phyloP scores from a whole-genome alignment of 441 rosid genomes.

The Isatis lusitanica region DNA sequence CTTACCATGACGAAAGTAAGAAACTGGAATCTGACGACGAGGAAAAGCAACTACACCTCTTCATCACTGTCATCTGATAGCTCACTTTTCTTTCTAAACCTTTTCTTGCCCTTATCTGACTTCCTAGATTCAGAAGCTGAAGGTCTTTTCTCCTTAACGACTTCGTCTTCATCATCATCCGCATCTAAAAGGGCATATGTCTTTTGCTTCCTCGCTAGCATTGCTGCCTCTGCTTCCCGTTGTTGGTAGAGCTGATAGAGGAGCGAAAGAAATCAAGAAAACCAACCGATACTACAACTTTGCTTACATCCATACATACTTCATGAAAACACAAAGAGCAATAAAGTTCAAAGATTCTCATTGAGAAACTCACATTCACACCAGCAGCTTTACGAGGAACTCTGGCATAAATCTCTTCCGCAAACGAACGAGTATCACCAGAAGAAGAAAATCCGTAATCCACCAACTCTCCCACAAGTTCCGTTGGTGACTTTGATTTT shows the following conservation, averaged over 20 bases:
- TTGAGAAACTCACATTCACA: slow-evolving; percentile 60
- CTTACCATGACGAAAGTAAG: slow-evolving; percentile 31
- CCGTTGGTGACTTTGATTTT: slow-evolving; percentile 65
- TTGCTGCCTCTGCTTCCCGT: slow-evolving; percentile 86
- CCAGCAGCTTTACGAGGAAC: slow-evolving; percentile 62
- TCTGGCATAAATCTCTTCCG: slow-evolving; percentile 66
- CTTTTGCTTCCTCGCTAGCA: slow-evolving; percentile 72
- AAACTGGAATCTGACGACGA: slow-evolving; percentile 16
- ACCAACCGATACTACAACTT: slow-evolving; percentile 9
- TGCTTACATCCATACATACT: not conserved
- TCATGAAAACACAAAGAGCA: not conserved
- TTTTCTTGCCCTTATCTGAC: slow-evolving; percentile 53
- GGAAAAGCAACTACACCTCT: slow-evolving; percentile 55
- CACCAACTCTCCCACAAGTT: slow-evolving; percentile 51
- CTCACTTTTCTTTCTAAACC: slow-evolving; percentile 80
- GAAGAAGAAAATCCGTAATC: slow-evolving; percentile 69
- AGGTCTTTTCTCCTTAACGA: slow-evolving; percentile 38
- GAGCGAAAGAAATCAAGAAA: slow-evolving; percentile 1
- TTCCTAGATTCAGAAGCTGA: slow-evolving; percentile 47
- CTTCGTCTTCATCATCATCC: slow-evolving; percentile 48
- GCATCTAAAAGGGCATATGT: slow-evolving; percentile 73
- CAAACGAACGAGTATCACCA: slow-evolving; percentile 60
- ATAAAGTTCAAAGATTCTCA: not conserved
- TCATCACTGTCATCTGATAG: slow-evolving; percentile 69
- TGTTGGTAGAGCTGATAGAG: slow-evolving; percentile 63